A percentile compares a stretch with the other conserved stretches of the same genome.
phyloP scores from a whole-genome alignment of 805 yeast species.

The Candida odintsovae region DNA sequence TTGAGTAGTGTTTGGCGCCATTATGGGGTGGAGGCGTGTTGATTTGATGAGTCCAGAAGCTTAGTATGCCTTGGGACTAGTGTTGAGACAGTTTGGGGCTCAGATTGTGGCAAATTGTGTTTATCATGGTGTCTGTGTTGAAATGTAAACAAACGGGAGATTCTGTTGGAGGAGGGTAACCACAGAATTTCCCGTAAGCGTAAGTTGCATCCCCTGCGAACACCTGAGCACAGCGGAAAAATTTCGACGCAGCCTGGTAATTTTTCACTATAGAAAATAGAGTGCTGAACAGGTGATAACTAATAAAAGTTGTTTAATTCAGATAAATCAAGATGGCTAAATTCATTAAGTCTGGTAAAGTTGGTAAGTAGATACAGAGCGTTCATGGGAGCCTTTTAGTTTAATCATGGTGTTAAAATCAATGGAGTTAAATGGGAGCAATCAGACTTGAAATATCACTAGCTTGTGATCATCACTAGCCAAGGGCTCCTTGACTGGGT shows the following conservation, averaged over 20 bases:
- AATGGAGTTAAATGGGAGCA: background rate
- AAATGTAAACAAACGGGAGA: conserved; percentile 11
- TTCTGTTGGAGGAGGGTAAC: background rate
- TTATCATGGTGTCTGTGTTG: background rate
- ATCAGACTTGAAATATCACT: background rate
- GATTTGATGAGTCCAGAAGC: background rate
- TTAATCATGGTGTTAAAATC: background rate
- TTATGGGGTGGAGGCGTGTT: background rate
- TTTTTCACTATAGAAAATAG: conserved; percentile 15
- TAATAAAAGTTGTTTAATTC: background rate
- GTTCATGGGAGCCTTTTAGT: background rate
- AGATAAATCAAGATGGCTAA: conserved; percentile 69
- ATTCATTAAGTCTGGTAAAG: conserved; percentile 96
- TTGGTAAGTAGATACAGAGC: conserved; percentile 56
- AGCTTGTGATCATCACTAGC: background rate
- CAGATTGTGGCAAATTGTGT: background rate
- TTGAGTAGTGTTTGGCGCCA: background rate
- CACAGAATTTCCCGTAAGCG: conserved; percentile 3
- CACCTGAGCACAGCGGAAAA: conserved; percentile 14
- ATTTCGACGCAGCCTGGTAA: conserved; percentile 17
- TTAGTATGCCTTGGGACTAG: too few species aligned
- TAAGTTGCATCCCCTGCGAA: conserved; percentile 22
- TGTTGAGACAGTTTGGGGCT: too few species aligned
- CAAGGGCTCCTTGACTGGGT: background rate
- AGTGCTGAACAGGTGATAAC: background rate